Base-by-base conservation (phyloP, 495 filamentous ascomycete genomes). In the Podospora australis region DNA sequence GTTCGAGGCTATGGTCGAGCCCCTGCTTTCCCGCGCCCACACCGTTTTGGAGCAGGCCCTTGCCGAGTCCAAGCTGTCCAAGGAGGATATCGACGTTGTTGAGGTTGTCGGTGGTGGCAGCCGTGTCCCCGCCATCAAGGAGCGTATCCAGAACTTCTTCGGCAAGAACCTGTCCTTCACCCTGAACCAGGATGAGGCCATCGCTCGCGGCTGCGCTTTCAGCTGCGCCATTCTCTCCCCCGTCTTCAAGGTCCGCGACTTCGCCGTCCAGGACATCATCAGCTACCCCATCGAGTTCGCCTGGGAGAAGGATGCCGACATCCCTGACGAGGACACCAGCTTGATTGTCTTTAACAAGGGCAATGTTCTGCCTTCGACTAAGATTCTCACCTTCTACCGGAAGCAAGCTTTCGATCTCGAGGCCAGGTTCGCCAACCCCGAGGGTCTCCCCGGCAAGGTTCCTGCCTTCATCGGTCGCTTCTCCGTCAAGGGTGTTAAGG, bases 351-450 rank as follows among this genome's bases (percentile, higher is more conserved):
- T 99, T 74, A 91, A 90, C 80, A 89, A 83, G 67, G 92, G 90
- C 70, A 96, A 96, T 57, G 86, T 96, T 44, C 87, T 99, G 77
- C 92, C 92, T 41, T 97, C 92, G 5, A 99, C 92, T 49, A 99
- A 99, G 79, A 99, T 99, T 55, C 83, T 99, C 39, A 99, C 92
- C 22, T 99, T 97, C 78, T 97, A 97, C 78, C 86, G 92, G 52
- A 97, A 96, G 75, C 88, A 97, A 67, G 75, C 89, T 3, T 99
- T 99, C 70, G 88, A 97, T 60, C 78, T 99, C 17, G 92, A 99
- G 74, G 92, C 92, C 48, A 84, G 83, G 58, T 99, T 97, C 62
- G 81, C 86, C 36, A 84, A 95, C 56, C 85, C 88, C 14, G 90
- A 95, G 19, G 62, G 70, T 30, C 80, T 99, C n/a, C 92, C 92